A percentile compares a stretch with the other conserved stretches of the same genome.
Conservation (phyloP, 2,329 filamentous ascomycete species). For the Neopestalotiopsis clavispora region DNA sequence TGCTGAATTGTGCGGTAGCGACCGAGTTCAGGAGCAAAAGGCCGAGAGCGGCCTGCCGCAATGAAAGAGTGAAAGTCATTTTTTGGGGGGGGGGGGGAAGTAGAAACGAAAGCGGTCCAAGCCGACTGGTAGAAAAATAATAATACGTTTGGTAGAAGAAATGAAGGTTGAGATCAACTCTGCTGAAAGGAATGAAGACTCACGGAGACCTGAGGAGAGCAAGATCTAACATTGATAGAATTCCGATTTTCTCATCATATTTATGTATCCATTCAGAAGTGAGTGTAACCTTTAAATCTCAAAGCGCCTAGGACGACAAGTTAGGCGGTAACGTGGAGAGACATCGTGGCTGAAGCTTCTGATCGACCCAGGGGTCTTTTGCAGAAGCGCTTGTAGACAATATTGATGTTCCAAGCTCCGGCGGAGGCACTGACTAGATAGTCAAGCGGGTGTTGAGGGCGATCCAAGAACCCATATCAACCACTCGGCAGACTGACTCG, state of each 20-base stretch:
- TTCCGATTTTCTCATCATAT: background rate
- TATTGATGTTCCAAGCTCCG: background rate
- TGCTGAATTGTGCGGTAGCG: background rate
- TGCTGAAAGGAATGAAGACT: constrained; percentile 6
- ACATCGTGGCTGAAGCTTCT: constrained; percentile 1
- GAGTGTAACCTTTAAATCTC: background rate
- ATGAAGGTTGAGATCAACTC: background rate
- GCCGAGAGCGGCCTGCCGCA: constrained; percentile 14
- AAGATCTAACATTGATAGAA: background rate
- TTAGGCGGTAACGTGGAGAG: background rate
- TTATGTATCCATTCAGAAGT: background rate
- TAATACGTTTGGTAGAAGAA: background rate
- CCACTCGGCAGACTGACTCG: background rate
- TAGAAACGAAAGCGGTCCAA: background rate
- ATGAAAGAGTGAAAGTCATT: constrained; percentile 1
- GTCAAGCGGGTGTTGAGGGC: background rate
- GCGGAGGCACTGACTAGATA: background rate
- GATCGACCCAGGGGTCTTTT: background rate
- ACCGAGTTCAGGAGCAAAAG: background rate
- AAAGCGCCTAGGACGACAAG: background rate
- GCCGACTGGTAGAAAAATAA: background rate
- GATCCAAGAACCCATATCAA: background rate
- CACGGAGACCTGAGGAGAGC: background rate
- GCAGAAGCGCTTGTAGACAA: background rate
- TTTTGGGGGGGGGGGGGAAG: no score